phyloP scores from a whole-genome alignment of 352 stramenopile genomes.

The Paralagenidium karlingii region DNA sequence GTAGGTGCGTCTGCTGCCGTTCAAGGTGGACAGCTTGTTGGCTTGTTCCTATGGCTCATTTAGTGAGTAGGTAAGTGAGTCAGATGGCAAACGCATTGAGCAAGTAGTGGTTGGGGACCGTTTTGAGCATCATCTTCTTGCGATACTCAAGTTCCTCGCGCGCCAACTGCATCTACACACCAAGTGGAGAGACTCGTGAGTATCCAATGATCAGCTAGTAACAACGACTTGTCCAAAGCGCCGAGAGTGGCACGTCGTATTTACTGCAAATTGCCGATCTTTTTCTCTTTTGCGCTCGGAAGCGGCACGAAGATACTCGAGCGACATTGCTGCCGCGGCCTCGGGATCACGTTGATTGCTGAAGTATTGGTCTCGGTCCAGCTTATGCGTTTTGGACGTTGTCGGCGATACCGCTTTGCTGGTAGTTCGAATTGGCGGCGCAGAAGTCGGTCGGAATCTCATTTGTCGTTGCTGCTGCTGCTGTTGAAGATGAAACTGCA shows the following conservation, averaged over 20 bases:
- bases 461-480: no score
- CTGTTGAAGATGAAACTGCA: no score
- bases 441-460: no score
- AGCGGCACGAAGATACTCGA: slow-evolving; percentile 36
- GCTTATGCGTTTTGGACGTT: no score
- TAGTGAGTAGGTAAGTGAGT: neutral
- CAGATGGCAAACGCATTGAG: neutral
- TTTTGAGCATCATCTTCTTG: slow-evolving; percentile 64
- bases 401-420: no score
- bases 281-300: slow-evolving; percentile 53
- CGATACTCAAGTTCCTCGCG: slow-evolving; percentile 52
- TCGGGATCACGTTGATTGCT: no score
- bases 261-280: slow-evolving; percentile 52
- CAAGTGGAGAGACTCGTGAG: neutral
- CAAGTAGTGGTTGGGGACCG: slow-evolving; percentile 9
- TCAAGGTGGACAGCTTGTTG: slow-evolving; percentile 49
- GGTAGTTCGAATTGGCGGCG: no score
- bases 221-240: neutral
- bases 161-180: slow-evolving; percentile 25
- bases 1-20: slow-evolving; percentile 33
- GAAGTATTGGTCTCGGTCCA: no score
- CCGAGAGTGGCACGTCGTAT: slow-evolving; percentile 1
- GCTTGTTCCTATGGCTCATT: slow-evolving; percentile 38
- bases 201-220: neutral
- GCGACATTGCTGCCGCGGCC: slow-evolving; percentile 41